These are phyloP conservation scores for Nosema muscidifuracis DNA, from an alignment of 371 early-diverging fungal genomes.

Conservation along the genomic window DNA sequence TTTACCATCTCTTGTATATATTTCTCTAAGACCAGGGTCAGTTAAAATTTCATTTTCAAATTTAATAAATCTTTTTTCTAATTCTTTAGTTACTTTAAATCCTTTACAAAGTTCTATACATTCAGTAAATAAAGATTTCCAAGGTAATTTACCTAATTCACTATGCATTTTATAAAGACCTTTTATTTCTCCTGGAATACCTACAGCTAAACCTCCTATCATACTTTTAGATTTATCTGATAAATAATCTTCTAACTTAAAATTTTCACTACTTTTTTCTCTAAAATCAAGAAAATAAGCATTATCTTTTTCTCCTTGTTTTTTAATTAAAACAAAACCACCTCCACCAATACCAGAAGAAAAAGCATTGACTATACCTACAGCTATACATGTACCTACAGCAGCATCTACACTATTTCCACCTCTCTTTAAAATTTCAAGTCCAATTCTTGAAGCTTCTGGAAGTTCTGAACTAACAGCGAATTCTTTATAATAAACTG, in stretches of 20 bases:
- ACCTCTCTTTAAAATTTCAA: slow-evolving; percentile 73
- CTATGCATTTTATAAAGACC: slow-evolving; percentile 74
- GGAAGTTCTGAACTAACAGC: slow-evolving; percentile 72
- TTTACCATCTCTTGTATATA: slow-evolving; percentile 69
- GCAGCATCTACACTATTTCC: slow-evolving; percentile 93
- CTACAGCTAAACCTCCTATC: slow-evolving; percentile 73
- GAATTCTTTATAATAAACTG: slow-evolving; percentile 58
- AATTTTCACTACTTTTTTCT: slow-evolving; percentile 76
- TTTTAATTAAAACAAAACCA: slow-evolving; percentile 85
- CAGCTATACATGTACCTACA: slow-evolving; percentile 78
- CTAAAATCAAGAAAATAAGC: slow-evolving; percentile 68
- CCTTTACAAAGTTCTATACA: slow-evolving; percentile 70
- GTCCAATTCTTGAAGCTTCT: slow-evolving; percentile 71
- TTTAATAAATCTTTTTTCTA: slow-evolving; percentile 65
- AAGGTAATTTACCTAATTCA: slow-evolving; percentile 68
- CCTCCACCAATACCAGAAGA: slow-evolving; percentile 93
- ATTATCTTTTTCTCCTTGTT: slow-evolving; percentile 57
- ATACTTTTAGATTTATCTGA: slow-evolving; percentile 67
- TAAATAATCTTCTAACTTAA: slow-evolving; percentile 69
- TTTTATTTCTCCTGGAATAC: slow-evolving; percentile 79
- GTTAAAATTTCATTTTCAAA: slow-evolving; percentile 53
- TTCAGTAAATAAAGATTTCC: slow-evolving; percentile 74
- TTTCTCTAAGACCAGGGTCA: slow-evolving; percentile 67
- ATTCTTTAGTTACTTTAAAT: slow-evolving; percentile 65
- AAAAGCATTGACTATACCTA: slow-evolving; percentile 83